Evolutionary conservation across 139 green algal genomes (phyloP).

Genomic region (Auxenochlorella protothecoides): DNA sequence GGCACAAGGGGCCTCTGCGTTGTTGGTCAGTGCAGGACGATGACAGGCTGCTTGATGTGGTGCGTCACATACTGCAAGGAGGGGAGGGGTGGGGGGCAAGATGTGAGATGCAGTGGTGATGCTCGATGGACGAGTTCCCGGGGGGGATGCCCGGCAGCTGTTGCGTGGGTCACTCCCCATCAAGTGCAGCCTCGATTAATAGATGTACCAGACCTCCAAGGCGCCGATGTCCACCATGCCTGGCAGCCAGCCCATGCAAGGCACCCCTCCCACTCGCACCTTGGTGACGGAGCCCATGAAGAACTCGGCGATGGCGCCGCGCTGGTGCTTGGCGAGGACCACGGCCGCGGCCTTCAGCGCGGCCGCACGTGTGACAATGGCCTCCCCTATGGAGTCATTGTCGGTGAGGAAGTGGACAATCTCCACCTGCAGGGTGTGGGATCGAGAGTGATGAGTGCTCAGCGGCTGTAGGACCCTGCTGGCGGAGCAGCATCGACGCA

Average conservation of each 20-base stretch:
- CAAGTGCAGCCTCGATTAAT: too few species aligned
- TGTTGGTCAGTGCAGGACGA: slow-evolving; percentile 37
- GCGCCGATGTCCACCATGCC: background rate
- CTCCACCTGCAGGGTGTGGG: slow-evolving; percentile 22
- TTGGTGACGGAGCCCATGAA: slow-evolving; percentile 37
- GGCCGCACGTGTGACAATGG: slow-evolving; percentile 39
- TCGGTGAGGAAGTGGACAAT: slow-evolving; percentile 49
- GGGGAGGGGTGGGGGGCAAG: too few species aligned
- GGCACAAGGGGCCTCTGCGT: background rate
- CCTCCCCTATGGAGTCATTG: slow-evolving; percentile 37
- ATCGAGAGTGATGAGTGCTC: background rate
- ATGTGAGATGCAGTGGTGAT: too few species aligned
- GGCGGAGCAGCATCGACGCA: background rate
- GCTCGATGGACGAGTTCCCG: too few species aligned
- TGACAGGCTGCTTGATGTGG: slow-evolving; percentile 40
- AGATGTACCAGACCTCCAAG: too few species aligned
- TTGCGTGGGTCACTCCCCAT: too few species aligned
- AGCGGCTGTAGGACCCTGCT: background rate
- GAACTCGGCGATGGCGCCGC: slow-evolving; percentile 35
- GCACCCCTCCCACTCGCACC: background rate
- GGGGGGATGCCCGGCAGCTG: too few species aligned
- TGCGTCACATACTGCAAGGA: slow-evolving; percentile 34
- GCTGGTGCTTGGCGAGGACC: slow-evolving; percentile 51
- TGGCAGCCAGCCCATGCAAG: too few species aligned
- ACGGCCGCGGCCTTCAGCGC: slow-evolving; percentile 35